Conservation (phyloP, 495 filamentous ascomycete genomes). For the Penicillium cataractarum region DNA sequence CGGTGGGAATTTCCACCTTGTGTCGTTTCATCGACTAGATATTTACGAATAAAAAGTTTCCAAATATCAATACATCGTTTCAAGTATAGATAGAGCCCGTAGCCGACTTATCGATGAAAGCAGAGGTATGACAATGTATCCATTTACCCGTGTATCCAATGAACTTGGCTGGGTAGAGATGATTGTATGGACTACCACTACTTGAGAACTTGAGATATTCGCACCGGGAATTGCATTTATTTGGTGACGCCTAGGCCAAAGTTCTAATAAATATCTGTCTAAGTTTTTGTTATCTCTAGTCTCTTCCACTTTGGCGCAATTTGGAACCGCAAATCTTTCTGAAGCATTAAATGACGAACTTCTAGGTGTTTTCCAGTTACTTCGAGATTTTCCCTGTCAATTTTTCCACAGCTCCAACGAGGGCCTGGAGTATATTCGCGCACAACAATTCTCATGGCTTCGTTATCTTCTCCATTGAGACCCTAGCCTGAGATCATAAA, state of each 20-base stretch:
- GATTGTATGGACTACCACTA: too few relatives aligned
- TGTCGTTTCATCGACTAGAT: neutral
- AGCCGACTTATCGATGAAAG: too few relatives aligned
- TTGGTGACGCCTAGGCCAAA: neutral
- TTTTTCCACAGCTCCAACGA: neutral
- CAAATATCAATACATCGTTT: neutral
- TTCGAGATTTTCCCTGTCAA: neutral
- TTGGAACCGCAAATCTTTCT: too few relatives aligned
- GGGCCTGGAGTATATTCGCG: neutral
- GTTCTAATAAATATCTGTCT: too few relatives aligned
- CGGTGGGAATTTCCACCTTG: neutral
- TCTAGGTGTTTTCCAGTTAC: neutral
- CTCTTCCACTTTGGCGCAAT: too few relatives aligned
- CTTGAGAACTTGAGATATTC: neutral
- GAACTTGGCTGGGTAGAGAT: too few relatives aligned
- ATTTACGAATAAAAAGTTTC: neutral
- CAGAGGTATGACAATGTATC: too few relatives aligned
- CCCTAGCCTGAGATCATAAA: neutral
- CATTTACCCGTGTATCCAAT: too few relatives aligned
- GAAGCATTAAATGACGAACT: too few relatives aligned
- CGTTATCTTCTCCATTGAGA: neutral
- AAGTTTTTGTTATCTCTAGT: too few relatives aligned
- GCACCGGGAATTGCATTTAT: neutral
- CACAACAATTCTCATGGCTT: neutral
- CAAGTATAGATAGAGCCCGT: neutral